Evolutionary conservation across 2,329 filamentous ascomycete species (phyloP).

Genomic region (Botryotinia convoluta): DNA sequence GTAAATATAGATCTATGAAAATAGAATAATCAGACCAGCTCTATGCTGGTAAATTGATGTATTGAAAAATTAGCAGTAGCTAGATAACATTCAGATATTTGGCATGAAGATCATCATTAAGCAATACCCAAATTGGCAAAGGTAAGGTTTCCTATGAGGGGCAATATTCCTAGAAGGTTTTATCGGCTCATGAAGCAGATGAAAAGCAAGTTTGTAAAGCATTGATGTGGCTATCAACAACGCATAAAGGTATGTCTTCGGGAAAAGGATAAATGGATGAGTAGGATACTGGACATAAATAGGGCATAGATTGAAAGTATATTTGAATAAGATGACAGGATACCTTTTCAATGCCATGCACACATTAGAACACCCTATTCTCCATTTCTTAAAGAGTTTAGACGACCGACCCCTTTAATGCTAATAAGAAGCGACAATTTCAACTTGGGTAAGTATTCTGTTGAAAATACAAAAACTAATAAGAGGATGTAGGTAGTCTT

Average conservation of each 20-base stretch:
- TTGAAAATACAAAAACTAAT: not conserved
- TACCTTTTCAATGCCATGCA: not conserved
- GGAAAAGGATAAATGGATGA: not conserved
- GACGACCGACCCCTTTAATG: not conserved
- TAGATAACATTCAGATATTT: not conserved
- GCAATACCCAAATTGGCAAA: not conserved
- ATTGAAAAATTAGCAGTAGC: not conserved
- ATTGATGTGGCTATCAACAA: not conserved
- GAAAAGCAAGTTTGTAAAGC: not conserved
- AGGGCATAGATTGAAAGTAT: not conserved
- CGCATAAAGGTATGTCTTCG: not conserved
- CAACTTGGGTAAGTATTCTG: not conserved
- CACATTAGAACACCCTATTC: not conserved
- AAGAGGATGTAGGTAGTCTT: not conserved
- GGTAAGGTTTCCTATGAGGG: not conserved
- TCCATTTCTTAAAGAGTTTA: not conserved
- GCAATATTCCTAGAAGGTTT: not conserved
- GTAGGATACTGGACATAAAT: not conserved
- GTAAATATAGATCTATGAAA: slow-evolving; percentile 1
- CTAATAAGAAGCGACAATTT: not conserved
- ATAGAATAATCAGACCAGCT: slow-evolving; percentile 3
- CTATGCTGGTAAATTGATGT: not conserved
- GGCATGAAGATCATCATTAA: slow-evolving; percentile 8
- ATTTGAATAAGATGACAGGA: slow-evolving; percentile 9
- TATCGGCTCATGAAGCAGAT: not conserved